phyloP scores from a whole-genome alignment of 371 early-diverging fungal genomes.

The Cokeromyces recurvatus region DNA sequence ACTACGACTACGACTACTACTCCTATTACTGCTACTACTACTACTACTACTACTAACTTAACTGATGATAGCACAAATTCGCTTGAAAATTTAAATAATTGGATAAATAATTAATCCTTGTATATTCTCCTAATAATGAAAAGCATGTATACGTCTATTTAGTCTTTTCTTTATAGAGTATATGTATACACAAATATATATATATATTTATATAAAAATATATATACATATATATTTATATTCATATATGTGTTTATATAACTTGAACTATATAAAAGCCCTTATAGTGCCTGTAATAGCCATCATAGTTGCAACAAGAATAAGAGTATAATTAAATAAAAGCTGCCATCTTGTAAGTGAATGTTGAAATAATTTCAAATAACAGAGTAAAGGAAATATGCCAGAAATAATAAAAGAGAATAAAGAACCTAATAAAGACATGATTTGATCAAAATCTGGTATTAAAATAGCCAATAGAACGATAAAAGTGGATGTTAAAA shows the following conservation, averaged over 20 bases:
- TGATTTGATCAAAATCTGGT: conserved; percentile 65
- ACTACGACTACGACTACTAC: neutral
- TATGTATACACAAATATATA: too few species aligned
- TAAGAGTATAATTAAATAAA: conserved; percentile 10
- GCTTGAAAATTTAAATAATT: conserved; percentile 7
- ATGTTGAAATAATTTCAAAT: conserved; percentile 33
- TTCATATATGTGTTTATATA: too few species aligned
- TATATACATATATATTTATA: too few species aligned
- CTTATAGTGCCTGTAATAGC: conserved; percentile 25
- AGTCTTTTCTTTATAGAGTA: too few species aligned
- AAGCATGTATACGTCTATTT: too few species aligned
- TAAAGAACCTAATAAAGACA: conserved; percentile 64
- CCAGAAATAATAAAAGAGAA: conserved; percentile 60
- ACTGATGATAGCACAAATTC: neutral
- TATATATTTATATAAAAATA: too few species aligned
- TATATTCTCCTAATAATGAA: too few species aligned
- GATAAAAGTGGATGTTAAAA: conserved; percentile 33
- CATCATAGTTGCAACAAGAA: conserved; percentile 18
- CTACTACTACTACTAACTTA: neutral
- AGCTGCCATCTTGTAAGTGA: conserved; percentile 8
- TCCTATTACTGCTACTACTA: too few species aligned
- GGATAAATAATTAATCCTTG: too few species aligned
- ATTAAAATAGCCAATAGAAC: conserved; percentile 45
- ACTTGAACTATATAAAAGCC: conserved; percentile 26
- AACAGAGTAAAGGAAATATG: conserved; percentile 55